Conservation (phyloP, 441 rosid species). For the Croton laevigatus region DNA sequence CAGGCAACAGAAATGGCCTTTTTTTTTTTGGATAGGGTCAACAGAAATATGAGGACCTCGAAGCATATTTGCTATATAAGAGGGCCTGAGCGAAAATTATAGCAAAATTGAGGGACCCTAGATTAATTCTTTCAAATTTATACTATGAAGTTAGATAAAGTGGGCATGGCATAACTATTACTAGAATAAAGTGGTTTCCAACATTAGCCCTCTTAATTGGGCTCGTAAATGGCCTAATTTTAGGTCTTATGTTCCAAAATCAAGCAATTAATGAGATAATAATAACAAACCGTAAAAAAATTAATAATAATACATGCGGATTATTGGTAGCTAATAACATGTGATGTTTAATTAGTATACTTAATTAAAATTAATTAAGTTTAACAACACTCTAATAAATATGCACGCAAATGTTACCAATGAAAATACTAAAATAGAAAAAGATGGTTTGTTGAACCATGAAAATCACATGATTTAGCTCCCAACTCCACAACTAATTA, state of each 20-base stretch:
- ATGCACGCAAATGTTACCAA: slow-evolving; percentile 24
- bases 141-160: background rate
- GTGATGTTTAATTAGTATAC: background rate
- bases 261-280: too few relatives aligned
- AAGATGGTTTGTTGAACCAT: slow-evolving; percentile 40
- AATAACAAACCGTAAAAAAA: too few relatives aligned
- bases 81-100: too few relatives aligned
- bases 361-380: background rate
- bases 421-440: slow-evolving; percentile 1
- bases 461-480: slow-evolving; percentile 46
- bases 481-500: slow-evolving; percentile 25
- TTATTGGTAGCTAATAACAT: background rate
- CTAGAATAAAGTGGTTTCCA: slow-evolving; percentile 6
- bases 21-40: too few relatives aligned
- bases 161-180: background rate
- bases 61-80: too few relatives aligned
- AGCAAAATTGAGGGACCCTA: too few relatives aligned
- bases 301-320: too few relatives aligned
- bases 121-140: too few relatives aligned
- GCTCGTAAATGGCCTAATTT: background rate
- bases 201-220: slow-evolving; percentile 21
- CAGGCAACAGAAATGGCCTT: too few relatives aligned
- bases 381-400: background rate
- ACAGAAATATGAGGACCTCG: too few relatives aligned
- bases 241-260: background rate